A percentile compares a stretch with the other conserved stretches of the same genome.
These are phyloP conservation scores for Teratosphaeria gauchensis DNA, from an alignment of 2,329 filamentous ascomycete genomes.

Conservation along the genomic window DNA sequence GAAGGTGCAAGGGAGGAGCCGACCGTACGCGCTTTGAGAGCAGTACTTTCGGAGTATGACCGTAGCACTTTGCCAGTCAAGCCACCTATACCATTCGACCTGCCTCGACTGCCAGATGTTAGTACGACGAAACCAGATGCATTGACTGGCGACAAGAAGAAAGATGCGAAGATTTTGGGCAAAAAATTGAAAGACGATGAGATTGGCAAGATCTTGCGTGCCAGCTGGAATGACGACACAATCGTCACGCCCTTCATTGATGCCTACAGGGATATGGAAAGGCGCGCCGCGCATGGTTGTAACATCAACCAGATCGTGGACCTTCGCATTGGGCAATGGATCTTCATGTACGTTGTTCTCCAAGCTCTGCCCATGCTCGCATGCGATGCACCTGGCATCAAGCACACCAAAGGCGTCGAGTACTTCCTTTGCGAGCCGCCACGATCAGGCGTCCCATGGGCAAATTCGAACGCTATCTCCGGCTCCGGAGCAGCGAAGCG, in stretches of 20 bases:
- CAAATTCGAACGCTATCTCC: slow-evolving; percentile 45
- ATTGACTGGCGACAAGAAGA: slow-evolving; percentile 56
- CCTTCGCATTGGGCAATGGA: slow-evolving; percentile 66
- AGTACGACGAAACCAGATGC: slow-evolving; percentile 56
- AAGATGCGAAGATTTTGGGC: slow-evolving; percentile 61
- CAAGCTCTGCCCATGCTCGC: slow-evolving; percentile 71
- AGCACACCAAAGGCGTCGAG: slow-evolving; percentile 61
- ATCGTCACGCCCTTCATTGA: slow-evolving; percentile 54
- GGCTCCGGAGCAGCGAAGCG: slow-evolving; percentile 28
- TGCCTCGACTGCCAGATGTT: slow-evolving; percentile 66
- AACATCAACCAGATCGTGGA: slow-evolving; percentile 59
- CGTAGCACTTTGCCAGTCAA: slow-evolving; percentile 79
- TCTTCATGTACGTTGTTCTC: slow-evolving; percentile 70
- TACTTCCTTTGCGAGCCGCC: slow-evolving; percentile 74
- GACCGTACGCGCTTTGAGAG: slow-evolving; percentile 60
- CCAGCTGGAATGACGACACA: slow-evolving; percentile 70
- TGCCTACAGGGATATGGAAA: slow-evolving; percentile 62
- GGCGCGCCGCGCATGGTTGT: slow-evolving; percentile 55
- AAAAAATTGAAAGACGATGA: slow-evolving; percentile 72
- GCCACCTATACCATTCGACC: slow-evolving; percentile 83
- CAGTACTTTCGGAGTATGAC: slow-evolving; percentile 79
- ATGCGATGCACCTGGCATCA: slow-evolving; percentile 62
- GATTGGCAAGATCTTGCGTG: slow-evolving; percentile 64
- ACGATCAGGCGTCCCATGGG: slow-evolving; percentile 64
- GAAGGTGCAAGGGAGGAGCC: slow-evolving; percentile 46